phyloP scores from a whole-genome alignment of 2,329 filamentous ascomycete genomes.

The Seiridium cupressi region DNA sequence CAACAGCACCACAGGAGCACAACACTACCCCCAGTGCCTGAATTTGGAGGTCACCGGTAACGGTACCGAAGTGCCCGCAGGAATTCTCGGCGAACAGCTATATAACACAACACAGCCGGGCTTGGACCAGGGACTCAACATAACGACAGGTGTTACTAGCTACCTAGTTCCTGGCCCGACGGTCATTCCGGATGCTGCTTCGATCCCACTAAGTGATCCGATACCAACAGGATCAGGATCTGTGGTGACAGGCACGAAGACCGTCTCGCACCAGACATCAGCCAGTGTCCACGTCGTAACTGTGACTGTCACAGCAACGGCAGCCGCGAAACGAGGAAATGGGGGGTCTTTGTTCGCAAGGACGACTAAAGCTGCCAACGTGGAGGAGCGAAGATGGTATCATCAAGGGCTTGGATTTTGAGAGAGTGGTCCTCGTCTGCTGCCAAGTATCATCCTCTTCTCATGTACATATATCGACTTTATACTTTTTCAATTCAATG shows the following conservation, averaged over 20 bases:
- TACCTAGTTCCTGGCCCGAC: slow-evolving; percentile 12
- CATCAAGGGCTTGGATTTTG: slow-evolving; percentile 3
- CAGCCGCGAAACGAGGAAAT: not conserved
- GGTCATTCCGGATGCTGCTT: slow-evolving; percentile 8
- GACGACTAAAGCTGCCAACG: not conserved
- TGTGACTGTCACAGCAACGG: not conserved
- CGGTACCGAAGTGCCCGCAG: slow-evolving; percentile 11
- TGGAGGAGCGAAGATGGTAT: slow-evolving; percentile 4
- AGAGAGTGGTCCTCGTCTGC: not conserved
- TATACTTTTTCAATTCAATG: not conserved
- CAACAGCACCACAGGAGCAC: slow-evolving; percentile 16
- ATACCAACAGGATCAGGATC: slow-evolving; percentile 8
- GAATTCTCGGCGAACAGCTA: slow-evolving; percentile 6
- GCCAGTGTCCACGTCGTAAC: not conserved
- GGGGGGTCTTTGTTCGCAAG: not conserved
- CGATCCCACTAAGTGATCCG: slow-evolving; percentile 3
- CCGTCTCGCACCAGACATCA: not conserved
- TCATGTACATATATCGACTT: not conserved
- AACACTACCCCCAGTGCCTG: slow-evolving; percentile 25
- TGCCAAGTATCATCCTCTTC: not conserved
- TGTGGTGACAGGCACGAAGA: not conserved
- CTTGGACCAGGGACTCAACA: slow-evolving; percentile 7
- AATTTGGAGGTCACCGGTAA: slow-evolving; percentile 20
- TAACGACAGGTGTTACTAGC: slow-evolving; percentile 7
- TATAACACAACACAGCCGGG: slow-evolving; percentile 8